Evolutionary conservation across 1,139 yeast species (phyloP).

Genomic region (Nadsonia commutata): DNA sequence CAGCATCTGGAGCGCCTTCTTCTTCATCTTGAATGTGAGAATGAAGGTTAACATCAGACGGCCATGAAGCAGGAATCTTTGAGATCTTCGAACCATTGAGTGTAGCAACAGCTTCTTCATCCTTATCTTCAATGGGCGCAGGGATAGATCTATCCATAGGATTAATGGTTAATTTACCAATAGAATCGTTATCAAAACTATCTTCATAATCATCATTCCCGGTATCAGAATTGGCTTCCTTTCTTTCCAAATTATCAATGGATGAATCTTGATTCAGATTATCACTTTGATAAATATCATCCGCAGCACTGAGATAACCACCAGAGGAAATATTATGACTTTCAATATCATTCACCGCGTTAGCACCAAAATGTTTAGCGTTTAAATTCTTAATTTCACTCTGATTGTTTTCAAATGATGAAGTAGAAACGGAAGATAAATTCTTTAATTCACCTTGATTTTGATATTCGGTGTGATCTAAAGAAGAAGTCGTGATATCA

Average conservation of each 20-base stretch:
- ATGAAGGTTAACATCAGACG: conserved; percentile 1
- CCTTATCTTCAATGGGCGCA: neutral
- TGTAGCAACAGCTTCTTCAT: neutral
- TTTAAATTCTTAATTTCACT: neutral
- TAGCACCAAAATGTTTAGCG: neutral
- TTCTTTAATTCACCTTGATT: neutral
- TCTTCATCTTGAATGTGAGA: conserved; percentile 4
- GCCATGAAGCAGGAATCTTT: conserved; percentile 5
- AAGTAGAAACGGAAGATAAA: neutral
- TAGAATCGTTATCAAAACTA: neutral
- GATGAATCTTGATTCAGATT: no score
- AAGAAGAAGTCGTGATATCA: neutral
- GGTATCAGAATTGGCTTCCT: no score
- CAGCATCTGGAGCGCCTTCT: conserved; percentile 3
- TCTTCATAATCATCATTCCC: neutral
- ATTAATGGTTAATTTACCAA: neutral
- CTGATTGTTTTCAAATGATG: neutral
- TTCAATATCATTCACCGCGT: neutral
- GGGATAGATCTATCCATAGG: neutral
- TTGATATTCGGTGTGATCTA: neutral
- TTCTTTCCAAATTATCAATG: no score
- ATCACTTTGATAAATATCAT: neutral
- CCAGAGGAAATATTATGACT: neutral
- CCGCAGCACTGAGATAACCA: neutral
- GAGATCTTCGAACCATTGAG: conserved; percentile 5